Evolutionary conservation across 2,329 filamentous ascomycete genomes (phyloP), one percentile per base, ranked within the genome.

Genomic region (Ilyonectria sp.): DNA sequence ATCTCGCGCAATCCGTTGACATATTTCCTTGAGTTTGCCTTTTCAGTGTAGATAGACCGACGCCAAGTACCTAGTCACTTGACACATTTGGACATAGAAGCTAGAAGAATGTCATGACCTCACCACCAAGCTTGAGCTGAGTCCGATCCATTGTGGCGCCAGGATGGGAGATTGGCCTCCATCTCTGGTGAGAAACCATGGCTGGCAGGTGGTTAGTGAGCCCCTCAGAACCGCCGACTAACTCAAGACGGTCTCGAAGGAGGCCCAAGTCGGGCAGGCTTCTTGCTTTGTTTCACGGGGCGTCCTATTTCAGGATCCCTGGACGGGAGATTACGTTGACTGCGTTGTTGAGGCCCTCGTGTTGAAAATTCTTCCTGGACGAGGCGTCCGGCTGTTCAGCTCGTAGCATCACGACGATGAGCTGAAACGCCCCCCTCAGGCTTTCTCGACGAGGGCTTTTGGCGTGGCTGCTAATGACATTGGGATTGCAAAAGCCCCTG

Each of bases 391-490:
- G 8, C 11, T 35, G 26, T 37, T 54, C 33, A 47, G 43, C 40
- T 47, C 31, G 13, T 15, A 35, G 46, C 43, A 29, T 50, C 10
- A 17, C 19, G 29, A 46, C 40, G 50, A 52, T 29, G 58, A 62
- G 58, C 52, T 66, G 63, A 63, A 62, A 58, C 63, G 33, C 37
- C 26, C 11, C 5, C 35, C 49, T 60, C 59, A 66, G 9, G 49
- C 35, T 10, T 26, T 49, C 19, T 35, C 67, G 49, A 68, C 72
- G 10, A 68, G 65, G 6, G 57, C 11, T 13, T 49, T 71, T 71
- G n/a, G 68, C 55, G 23, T 66, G 63, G 46, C 69, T 60, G 47
- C 65, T 74, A 44, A 67, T 71, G 69, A 69, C 49, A 19, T 68
- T 59, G 37, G 62, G 17, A 35, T 69, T 57, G 10, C 33, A 60